Evolutionary conservation across 352 stramenopile genomes (phyloP).

Genomic region (Phytophthora foliorum): DNA sequence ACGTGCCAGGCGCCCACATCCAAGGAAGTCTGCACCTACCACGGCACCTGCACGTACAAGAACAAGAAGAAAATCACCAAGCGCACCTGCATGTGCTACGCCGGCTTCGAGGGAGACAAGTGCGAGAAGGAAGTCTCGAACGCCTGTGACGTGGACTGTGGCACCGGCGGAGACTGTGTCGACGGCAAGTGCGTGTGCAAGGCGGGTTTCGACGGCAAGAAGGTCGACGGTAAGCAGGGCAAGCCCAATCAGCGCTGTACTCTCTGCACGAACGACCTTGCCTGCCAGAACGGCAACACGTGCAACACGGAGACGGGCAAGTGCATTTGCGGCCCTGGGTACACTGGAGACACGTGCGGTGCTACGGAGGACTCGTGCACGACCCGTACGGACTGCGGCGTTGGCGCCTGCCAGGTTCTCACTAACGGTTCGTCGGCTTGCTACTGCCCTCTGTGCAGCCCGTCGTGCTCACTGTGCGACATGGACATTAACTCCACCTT

Average conservation of each 20-base stretch:
- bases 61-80: constrained; percentile 68
- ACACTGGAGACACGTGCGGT: constrained; percentile 59
- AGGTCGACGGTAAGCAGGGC: constrained; percentile 53
- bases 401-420: constrained; percentile 54
- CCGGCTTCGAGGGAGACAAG: constrained; percentile 55
- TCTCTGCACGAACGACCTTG: constrained; percentile 59
- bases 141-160: constrained; percentile 69
- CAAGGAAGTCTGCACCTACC: constrained; percentile 70
- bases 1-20: constrained; percentile 51
- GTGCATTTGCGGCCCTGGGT: constrained; percentile 61
- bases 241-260: constrained; percentile 62
- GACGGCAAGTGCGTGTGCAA: constrained; percentile 63
- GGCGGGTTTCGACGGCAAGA: constrained; percentile 52
- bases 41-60: constrained; percentile 81
- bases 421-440: constrained; percentile 56
- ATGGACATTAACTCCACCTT: constrained; percentile 41
- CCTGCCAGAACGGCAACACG: constrained; percentile 61
- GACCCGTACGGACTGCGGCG: constrained; percentile 51
- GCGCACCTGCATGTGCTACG: constrained; percentile 63
- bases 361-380: constrained; percentile 60
- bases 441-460: constrained; percentile 53
- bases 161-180: constrained; percentile 58
- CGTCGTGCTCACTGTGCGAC: constrained; percentile 51
- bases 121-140: constrained; percentile 58
- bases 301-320: constrained; percentile 66